Conservation (phyloP, 768 basidiomycete species). For the Hortiboletus flavorubellus region DNA sequence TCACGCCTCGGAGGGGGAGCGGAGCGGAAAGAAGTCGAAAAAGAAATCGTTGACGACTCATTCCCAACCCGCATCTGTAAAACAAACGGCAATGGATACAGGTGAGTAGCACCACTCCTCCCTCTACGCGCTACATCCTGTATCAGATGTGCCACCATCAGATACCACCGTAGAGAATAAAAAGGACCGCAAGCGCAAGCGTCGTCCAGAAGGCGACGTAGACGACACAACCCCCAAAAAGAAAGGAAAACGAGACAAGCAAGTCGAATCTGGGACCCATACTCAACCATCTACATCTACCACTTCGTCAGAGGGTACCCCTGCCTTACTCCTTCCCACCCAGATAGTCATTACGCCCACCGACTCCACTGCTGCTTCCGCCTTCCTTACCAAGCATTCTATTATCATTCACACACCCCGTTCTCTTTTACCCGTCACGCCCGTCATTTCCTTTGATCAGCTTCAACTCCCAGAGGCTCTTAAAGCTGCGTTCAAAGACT, state of each 20-base stretch:
- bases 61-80: neutral
- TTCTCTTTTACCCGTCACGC: slow-evolving; percentile 46
- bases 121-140: neutral
- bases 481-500: slow-evolving; percentile 59
- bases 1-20: slow-evolving; percentile 2
- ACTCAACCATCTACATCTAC: neutral
- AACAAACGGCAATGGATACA: neutral
- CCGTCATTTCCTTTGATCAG: slow-evolving; percentile 72
- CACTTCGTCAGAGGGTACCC: slow-evolving; percentile 7
- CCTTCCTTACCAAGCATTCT: slow-evolving; percentile 68
- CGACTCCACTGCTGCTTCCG: slow-evolving; percentile 41
- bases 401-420: slow-evolving; percentile 66
- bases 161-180: slow-evolving; percentile 11
- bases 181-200: slow-evolving; percentile 29
- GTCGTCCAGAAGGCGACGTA: slow-evolving; percentile 2
- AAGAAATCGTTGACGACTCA: neutral
- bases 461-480: slow-evolving; percentile 66
- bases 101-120: neutral
- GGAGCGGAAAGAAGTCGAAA: slow-evolving; percentile 10
- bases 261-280: neutral
- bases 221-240: slow-evolving; percentile 13
- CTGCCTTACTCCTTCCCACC: slow-evolving; percentile 15
- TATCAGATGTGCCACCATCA: neutral
- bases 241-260: slow-evolving; percentile 22
- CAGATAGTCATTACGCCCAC: slow-evolving; percentile 12